phyloP scores from a whole-genome alignment of 148 eudicot genomes.

The Spergularia bocconei region DNA sequence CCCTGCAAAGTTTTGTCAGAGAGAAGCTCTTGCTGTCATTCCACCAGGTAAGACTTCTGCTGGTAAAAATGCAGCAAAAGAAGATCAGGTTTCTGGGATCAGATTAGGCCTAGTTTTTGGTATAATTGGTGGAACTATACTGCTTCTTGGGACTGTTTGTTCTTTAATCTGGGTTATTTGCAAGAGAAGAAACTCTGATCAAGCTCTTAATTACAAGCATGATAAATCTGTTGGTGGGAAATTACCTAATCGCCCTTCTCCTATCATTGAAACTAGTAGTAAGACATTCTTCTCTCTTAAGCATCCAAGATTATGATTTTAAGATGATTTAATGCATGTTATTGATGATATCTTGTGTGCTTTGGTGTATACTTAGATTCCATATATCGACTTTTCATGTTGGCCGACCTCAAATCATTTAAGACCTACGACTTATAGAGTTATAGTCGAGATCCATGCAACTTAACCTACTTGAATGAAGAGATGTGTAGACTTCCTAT shows the following conservation, averaged over 20 bases:
- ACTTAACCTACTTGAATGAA: neutral
- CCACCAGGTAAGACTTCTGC: slow-evolving; percentile 36
- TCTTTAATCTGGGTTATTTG: slow-evolving; percentile 40
- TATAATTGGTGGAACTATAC: slow-evolving; percentile 50
- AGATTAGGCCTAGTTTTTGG: slow-evolving; percentile 67
- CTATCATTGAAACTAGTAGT: slow-evolving; percentile 58
- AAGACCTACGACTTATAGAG: no score
- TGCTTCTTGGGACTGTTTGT: slow-evolving; percentile 37
- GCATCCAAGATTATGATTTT: neutral
- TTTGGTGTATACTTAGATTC: neutral
- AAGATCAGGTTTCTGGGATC: slow-evolving; percentile 30
- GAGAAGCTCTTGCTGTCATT: slow-evolving; percentile 64
- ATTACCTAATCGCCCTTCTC: slow-evolving; percentile 39
- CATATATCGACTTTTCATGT: neutral
- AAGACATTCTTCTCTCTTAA: slow-evolving; percentile 24
- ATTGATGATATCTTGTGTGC: neutral
- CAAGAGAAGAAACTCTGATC: slow-evolving; percentile 27
- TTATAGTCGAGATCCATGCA: neutral
- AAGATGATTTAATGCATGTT: neutral
- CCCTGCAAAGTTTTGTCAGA: slow-evolving; percentile 44
- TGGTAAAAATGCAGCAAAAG: neutral
- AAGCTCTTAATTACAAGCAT: slow-evolving; percentile 13
- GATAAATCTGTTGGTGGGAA: slow-evolving; percentile 53
- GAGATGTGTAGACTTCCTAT: neutral
- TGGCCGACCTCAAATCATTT: neutral